Base-by-base conservation (phyloP, 2,329 filamentous ascomycete genomes). In the Fusarium chuoi region DNA sequence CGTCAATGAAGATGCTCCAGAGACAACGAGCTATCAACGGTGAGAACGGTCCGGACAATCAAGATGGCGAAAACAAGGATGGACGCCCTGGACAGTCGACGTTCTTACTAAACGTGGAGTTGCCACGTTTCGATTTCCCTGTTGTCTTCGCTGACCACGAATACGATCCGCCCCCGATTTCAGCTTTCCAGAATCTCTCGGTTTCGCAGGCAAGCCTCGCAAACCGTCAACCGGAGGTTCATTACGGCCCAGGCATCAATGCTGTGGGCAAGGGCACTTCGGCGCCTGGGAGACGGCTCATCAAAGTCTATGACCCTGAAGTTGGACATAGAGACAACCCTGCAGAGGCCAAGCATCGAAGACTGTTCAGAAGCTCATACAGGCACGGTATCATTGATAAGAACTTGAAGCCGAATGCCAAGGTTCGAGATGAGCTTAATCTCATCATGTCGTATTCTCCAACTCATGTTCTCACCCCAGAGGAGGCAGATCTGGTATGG, bases 401-500 rank as follows among this genome's bases (percentile, higher is more conserved):
- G 75, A 96, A 99, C 80, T 86, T 98, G 71, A 98, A 98, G 80
- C 96, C 96, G 1, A 98, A 99, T 77, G 94, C 96, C 36, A 97
- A 98, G 83, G 94, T 97, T 63, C 91, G 96, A 66, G 96, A 99
- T 82, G 95, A 98, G 81, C 86, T 99, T 38, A 98, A 98, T 79
- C 87, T 90, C 49, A 95, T 99, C 75, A 91, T 98, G 85, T 92
- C 93, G 5, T 98, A 98, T 79, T 95, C 96, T 12, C 96, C 96
- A 7, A 98, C 96, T 0, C 95, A 98, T 71, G 89, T 93, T 54
- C 87, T 99, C 30, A 94, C 91, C 3, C 90, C 94, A 0, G 95
- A 98, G 80, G 96, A 99, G 82, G 97, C 97, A 79, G 96, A 99
- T 82, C 87, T 98, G 58, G 91, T 99, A 26, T 99, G 97, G 97